A percentile compares a stretch with the other conserved stretches of the same genome.
These are phyloP conservation scores for Tephrocybe sp. DNA, from an alignment of 768 basidiomycete genomes.

Conservation along the genomic window DNA sequence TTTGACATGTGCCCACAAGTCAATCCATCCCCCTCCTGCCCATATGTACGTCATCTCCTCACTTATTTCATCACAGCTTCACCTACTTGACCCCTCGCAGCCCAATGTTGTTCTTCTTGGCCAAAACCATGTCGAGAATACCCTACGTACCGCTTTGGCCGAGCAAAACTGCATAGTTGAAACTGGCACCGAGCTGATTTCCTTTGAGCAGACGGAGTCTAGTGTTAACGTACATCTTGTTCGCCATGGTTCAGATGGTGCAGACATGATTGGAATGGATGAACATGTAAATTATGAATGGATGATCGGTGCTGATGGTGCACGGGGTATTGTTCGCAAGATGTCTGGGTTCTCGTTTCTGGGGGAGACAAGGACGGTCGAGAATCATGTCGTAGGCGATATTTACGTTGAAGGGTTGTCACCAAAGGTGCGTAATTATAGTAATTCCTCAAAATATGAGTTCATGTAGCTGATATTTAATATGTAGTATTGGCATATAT, in stretches of 20 bases:
- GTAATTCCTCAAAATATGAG: not conserved
- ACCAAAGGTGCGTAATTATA: slow-evolving; percentile 28
- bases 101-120: slow-evolving; percentile 32
- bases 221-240: slow-evolving; percentile 35
- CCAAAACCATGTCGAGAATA: slow-evolving; percentile 35
- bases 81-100: slow-evolving; percentile 14
- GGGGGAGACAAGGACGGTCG: slow-evolving; percentile 35
- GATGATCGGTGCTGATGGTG: slow-evolving; percentile 45
- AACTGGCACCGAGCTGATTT: slow-evolving; percentile 42
- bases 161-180: slow-evolving; percentile 36
- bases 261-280: slow-evolving; percentile 13
- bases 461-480: not conserved
- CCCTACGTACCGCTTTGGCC: slow-evolving; percentile 33
- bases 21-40: slow-evolving; percentile 30
- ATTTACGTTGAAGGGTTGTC: slow-evolving; percentile 40
- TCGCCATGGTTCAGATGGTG: slow-evolving; percentile 17
- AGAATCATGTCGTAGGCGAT: slow-evolving; percentile 39
- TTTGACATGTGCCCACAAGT: slow-evolving; percentile 31
- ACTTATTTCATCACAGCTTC: not conserved
- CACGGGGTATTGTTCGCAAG: slow-evolving; percentile 41
- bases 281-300: slow-evolving; percentile 33
- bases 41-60: slow-evolving; percentile 25
- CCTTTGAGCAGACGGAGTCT: slow-evolving; percentile 36
- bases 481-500: slow-evolving; percentile 45
- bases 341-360: slow-evolving; percentile 36